phyloP scores from a whole-genome alignment of 371 early-diverging fungal species.

The Coemansia sp. region DNA sequence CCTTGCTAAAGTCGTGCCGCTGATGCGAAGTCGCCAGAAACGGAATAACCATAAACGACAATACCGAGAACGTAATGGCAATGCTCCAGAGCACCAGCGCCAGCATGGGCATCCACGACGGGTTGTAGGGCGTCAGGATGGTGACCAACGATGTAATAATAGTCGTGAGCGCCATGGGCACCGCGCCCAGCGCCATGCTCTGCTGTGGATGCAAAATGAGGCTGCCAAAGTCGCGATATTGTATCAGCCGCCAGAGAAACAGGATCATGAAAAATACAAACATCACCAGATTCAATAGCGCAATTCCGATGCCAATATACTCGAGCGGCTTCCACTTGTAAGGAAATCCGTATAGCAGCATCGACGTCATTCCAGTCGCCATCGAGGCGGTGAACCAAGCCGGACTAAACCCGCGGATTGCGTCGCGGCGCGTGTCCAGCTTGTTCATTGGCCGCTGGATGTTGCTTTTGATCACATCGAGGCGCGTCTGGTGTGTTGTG shows the following conservation, averaged over 20 bases:
- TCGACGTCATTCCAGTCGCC: constrained; percentile 55
- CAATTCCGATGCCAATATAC: constrained; percentile 52
- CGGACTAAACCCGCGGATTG: constrained; percentile 55
- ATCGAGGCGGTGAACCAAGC: constrained; percentile 57
- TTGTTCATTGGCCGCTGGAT: constrained; percentile 42
- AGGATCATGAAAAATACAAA: constrained; percentile 44
- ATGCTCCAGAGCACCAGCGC: constrained; percentile 53
- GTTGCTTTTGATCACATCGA: constrained; percentile 11
- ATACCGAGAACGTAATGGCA: constrained; percentile 42
- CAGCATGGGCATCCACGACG: constrained; percentile 50
- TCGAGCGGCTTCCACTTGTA: constrained; percentile 50
- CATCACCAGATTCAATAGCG: constrained; percentile 47
- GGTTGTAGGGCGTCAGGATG: constrained; percentile 21
- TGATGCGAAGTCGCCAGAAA: constrained; percentile 50
- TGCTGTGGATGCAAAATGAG: constrained; percentile 54
- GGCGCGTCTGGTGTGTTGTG: not conserved
- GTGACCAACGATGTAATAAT: constrained; percentile 41
- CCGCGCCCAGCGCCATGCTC: constrained; percentile 54
- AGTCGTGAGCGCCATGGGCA: constrained; percentile 58
- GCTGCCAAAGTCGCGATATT: constrained; percentile 49
- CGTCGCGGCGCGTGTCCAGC: constrained; percentile 38
- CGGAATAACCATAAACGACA: constrained; percentile 35
- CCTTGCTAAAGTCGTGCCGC: constrained; percentile 47
- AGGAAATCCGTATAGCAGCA: constrained; percentile 51
- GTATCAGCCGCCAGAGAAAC: constrained; percentile 34